A percentile compares a stretch with the other conserved stretches of the same genome.
Conservation (phyloP, 169 alveolate genomes). For the Toxoplasma gondii region DNA sequence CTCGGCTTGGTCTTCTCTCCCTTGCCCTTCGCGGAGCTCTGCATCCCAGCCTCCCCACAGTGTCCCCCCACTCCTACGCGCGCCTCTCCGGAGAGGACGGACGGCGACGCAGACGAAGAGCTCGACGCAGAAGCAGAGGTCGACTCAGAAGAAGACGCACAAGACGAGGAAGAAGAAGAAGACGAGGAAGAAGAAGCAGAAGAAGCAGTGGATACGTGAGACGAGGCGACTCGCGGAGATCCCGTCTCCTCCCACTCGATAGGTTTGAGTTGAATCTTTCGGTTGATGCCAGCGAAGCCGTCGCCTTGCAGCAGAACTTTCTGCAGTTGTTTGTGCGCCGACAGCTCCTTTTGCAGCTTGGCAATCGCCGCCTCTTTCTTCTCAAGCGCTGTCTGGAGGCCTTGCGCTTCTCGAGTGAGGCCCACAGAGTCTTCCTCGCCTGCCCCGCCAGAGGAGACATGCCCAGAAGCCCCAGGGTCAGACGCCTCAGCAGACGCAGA, state of each 20-base stretch:
- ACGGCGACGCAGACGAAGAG: not conserved
- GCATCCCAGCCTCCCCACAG: not conserved
- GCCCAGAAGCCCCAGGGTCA: not conserved
- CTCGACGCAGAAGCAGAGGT: not conserved
- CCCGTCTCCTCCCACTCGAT: constrained; percentile 73
- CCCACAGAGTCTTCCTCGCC: not conserved
- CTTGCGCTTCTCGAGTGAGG: constrained; percentile 24
- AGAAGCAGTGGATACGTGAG: not conserved
- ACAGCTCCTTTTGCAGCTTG: constrained; percentile 53
- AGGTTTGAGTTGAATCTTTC: constrained; percentile 94
- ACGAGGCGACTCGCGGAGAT: too few species aligned
- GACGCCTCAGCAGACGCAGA: constrained; percentile 41
- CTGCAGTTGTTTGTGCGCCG: constrained; percentile 80
- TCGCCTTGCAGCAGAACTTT: constrained; percentile 91
- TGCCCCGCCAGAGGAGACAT: not conserved
- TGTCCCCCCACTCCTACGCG: not conserved
- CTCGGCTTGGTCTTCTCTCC: not conserved
- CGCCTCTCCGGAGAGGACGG: not conserved
- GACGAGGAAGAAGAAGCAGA: not conserved
- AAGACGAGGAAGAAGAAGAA: too few species aligned
- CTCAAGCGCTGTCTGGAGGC: constrained; percentile 66
- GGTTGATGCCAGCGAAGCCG: constrained; percentile 95
- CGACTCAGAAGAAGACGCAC: too few species aligned
- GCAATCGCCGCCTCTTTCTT: not conserved
- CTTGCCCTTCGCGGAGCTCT: not conserved